Conservation (phyloP, 148 eudicot genomes). For the Selenicereus undatus region DNA sequence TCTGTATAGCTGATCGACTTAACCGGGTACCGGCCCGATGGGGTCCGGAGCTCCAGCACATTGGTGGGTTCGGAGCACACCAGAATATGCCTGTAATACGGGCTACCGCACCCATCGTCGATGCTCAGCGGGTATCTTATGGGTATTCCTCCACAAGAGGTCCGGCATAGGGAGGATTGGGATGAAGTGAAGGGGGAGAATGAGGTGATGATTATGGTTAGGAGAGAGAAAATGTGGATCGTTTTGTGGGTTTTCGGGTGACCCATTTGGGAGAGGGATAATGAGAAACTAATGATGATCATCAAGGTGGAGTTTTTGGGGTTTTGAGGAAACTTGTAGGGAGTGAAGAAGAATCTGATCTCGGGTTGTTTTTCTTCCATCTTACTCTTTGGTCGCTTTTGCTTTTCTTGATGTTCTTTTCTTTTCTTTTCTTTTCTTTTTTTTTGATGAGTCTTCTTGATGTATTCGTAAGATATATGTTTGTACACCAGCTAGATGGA, state of each 20-base stretch:
- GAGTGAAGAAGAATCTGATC: background rate
- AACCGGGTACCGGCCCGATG: slow-evolving; percentile 73
- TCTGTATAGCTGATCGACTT: slow-evolving; percentile 57
- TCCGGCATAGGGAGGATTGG: slow-evolving; percentile 60
- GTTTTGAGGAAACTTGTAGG: background rate
- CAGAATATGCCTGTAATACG: slow-evolving; percentile 69
- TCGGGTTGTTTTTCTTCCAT: background rate
- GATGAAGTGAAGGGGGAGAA: slow-evolving; percentile 26
- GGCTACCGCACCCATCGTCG: slow-evolving; percentile 88
- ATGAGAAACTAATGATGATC: background rate
- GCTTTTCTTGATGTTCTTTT: background rate
- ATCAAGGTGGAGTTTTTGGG: background rate
- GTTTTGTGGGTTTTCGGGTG: background rate
- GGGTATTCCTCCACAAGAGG: slow-evolving; percentile 62
- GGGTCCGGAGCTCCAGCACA: slow-evolving; percentile 64
- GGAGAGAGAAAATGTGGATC: background rate
- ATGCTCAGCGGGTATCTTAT: slow-evolving; percentile 80
- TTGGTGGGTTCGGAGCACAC: slow-evolving; percentile 42
- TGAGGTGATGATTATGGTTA: slow-evolving; percentile 18
- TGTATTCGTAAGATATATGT: too few species aligned
- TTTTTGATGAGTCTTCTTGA: too few species aligned
- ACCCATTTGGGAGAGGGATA: background rate
- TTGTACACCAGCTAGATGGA: too few species aligned
- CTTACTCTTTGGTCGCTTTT: background rate
- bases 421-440: too few species aligned